Percentiles rank a stretch among this genome's conserved stretches.
phyloP scores from a whole-genome alignment of 768 basidiomycete genomes.

The Termitomyces eurrhizus region DNA sequence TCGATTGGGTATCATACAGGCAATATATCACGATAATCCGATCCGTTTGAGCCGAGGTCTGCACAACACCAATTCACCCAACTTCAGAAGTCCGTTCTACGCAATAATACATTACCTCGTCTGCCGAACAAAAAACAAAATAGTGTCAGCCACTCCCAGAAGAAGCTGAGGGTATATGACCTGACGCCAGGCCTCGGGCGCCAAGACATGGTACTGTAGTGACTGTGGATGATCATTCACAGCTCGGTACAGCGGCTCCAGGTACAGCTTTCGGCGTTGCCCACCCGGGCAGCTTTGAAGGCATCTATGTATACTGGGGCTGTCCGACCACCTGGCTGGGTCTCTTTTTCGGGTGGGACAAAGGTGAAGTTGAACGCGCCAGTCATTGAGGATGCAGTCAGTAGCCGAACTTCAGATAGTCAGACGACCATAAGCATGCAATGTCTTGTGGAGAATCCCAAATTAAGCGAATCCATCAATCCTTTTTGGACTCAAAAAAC shows the following conservation, averaged over 20 bases:
- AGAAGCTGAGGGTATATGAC: neutral
- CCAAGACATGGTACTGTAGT: slow-evolving; percentile 6
- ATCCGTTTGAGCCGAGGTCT: neutral
- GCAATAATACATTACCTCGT: neutral
- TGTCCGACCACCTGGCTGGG: slow-evolving; percentile 21
- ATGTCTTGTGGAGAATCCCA: neutral
- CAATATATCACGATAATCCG: neutral
- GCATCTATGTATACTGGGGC: slow-evolving; percentile 3
- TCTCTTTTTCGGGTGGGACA: slow-evolving; percentile 5
- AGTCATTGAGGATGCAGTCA: neutral
- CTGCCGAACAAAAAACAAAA: slow-evolving; percentile 4
- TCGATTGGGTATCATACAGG: too few relatives aligned
- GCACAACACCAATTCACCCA: neutral
- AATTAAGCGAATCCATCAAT: neutral
- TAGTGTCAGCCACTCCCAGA: neutral
- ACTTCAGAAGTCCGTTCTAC: neutral
- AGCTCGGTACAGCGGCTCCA: slow-evolving; percentile 1
- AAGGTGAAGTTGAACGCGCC: neutral
- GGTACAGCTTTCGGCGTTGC: neutral
- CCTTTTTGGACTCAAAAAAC: neutral
- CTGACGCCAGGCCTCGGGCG: slow-evolving; percentile 5
- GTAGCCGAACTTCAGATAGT: neutral
- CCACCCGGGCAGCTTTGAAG: neutral
- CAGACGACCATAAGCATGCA: neutral
- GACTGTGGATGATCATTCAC: neutral